phyloP scores from a whole-genome alignment of 148 eudicot species.

The Vaccinium darrowii region DNA sequence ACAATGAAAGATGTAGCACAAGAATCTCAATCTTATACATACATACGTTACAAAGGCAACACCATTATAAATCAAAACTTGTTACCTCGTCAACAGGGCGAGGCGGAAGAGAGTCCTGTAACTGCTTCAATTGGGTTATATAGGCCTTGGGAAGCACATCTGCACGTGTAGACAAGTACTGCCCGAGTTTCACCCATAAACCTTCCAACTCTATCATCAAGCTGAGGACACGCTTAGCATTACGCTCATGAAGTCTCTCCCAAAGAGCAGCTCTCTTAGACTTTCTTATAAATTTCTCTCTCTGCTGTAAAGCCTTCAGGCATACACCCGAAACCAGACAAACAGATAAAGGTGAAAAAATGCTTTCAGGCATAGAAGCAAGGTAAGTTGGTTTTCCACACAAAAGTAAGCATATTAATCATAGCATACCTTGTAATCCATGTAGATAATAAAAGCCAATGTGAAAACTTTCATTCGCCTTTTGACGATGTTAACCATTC shows the following conservation, averaged over 20 bases:
- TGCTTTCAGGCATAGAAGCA: neutral
- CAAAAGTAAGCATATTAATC: neutral
- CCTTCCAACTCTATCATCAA: conserved; percentile 88
- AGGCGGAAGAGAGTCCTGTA: conserved; percentile 98
- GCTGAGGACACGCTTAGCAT: conserved; percentile 83
- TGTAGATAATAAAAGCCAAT: conserved; percentile 73
- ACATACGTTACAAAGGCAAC: neutral
- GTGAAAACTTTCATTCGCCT: conserved; percentile 86
- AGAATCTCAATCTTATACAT: neutral
- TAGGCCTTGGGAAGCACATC: conserved; percentile 97
- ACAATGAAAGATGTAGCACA: neutral
- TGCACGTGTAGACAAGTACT: conserved; percentile 96
- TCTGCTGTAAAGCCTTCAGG: conserved; percentile 77
- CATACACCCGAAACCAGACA: conserved; percentile 12
- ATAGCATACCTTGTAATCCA: conserved; percentile 82
- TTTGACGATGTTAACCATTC: conserved; percentile 70
- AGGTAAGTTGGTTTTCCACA: neutral
- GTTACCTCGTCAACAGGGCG: conserved; percentile 82
- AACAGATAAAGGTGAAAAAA: conserved; percentile 6
- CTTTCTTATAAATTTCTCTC: conserved; percentile 76
- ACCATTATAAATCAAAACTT: neutral
- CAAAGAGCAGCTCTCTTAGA: conserved; percentile 65
- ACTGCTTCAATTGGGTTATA: conserved; percentile 69
- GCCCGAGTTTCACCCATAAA: conserved; percentile 97
- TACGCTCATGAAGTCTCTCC: conserved; percentile 93